Conservation (phyloP, 805 yeast genomes). For the Candida tammaniensis region DNA sequence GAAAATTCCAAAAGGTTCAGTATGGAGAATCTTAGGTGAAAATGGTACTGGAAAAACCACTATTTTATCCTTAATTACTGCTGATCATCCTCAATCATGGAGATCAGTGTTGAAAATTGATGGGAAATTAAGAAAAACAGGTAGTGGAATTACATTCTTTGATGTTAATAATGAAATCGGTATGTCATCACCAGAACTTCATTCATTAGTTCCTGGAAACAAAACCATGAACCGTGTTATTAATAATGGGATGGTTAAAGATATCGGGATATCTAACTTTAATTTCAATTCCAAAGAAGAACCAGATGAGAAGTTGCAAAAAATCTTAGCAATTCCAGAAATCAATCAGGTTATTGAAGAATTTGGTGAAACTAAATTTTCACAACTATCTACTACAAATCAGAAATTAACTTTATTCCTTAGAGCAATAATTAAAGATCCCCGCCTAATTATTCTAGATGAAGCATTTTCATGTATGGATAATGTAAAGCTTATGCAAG, state of each 20-base stretch:
- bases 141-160: conserved; percentile 68
- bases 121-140: conserved; percentile 70
- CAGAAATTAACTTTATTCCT: conserved; percentile 78
- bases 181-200: conserved; percentile 88
- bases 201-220: conserved; percentile 69
- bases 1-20: conserved; percentile 67
- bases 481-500: conserved; percentile 38
- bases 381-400: conserved; percentile 58
- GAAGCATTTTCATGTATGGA: conserved; percentile 94
- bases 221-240: conserved; percentile 57
- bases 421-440: conserved; percentile 75
- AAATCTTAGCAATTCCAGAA: conserved; percentile 12
- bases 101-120: conserved; percentile 59
- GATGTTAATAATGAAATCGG: conserved; percentile 80
- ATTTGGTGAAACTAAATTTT: conserved; percentile 41
- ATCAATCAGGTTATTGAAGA: conserved; percentile 29
- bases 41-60: conserved; percentile 97
- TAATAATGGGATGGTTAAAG: conserved; percentile 61
- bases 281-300: conserved; percentile 25
- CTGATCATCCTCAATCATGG: conserved; percentile 98
- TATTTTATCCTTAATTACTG: conserved; percentile 74
- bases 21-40: conserved; percentile 85
- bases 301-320: conserved; percentile 9
- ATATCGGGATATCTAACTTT: conserved; percentile 59
- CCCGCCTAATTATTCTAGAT: conserved; percentile 76